Conservation (phyloP, 306 rosid species). For the Dalbergia cultrata region DNA sequence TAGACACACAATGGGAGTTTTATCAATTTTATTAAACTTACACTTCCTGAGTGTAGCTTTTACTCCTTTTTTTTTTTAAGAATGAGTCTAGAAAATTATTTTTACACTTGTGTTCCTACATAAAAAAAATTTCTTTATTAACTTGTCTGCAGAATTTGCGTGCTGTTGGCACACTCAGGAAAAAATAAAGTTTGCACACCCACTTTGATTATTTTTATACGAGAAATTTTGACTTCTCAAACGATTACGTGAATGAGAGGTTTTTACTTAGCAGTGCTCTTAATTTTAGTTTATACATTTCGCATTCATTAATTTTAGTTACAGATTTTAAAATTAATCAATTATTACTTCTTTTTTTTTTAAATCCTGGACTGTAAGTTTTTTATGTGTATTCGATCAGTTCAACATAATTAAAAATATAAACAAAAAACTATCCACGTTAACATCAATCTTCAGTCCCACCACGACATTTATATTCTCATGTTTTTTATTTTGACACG, state of each 20-base stretch:
- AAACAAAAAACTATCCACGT: neutral
- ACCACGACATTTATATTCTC: neutral
- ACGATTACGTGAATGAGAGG: neutral
- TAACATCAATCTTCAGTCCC: conserved; percentile 27
- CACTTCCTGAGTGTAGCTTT: too few species aligned
- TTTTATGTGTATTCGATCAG: too few species aligned
- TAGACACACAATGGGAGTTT: too few species aligned
- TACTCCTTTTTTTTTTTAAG: too few species aligned
- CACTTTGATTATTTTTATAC: neutral
- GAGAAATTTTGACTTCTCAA: neutral
- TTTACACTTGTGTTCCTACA: too few species aligned
- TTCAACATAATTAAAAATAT: neutral
- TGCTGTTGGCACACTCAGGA: neutral
- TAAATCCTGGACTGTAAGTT: neutral
- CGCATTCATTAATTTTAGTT: neutral
- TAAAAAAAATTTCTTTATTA: neutral
- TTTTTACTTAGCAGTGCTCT: neutral
- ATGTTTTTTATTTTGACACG: too few species aligned
- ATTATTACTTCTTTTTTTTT: neutral
- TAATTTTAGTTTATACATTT: neutral
- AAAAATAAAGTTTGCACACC: neutral
- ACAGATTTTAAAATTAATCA: neutral
- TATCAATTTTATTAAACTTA: too few species aligned
- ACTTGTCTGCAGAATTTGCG: conserved; percentile 3
- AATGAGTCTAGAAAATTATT: too few species aligned